Conservation (phyloP, 257 asterid genomes). For the Lycium barbarum region DNA sequence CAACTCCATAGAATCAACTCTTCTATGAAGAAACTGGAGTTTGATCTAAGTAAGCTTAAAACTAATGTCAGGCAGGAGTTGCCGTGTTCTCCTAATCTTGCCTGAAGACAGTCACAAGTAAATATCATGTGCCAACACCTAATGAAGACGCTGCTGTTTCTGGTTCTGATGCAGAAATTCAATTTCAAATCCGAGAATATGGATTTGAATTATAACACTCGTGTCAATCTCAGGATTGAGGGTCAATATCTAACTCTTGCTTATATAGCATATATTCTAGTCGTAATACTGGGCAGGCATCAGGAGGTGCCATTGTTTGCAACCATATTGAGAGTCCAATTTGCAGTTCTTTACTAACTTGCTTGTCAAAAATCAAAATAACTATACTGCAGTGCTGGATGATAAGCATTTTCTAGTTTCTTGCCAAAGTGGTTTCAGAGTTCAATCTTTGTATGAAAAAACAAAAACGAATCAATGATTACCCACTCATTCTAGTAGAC, state of each 20-base stretch:
- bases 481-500: too few relatives aligned
- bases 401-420: not conserved
- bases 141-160: not conserved
- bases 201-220: not conserved
- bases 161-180: not conserved
- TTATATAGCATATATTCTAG: not conserved
- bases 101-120: constrained; percentile 32
- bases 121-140: not conserved
- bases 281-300: not conserved
- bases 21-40: constrained; percentile 46
- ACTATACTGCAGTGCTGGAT: not conserved
- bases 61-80: constrained; percentile 29
- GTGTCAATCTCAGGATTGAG: not conserved
- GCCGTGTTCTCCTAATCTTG: constrained; percentile 21
- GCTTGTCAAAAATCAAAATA: too few relatives aligned
- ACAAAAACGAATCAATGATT: not conserved
- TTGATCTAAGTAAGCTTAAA: constrained; percentile 40
- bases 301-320: not conserved
- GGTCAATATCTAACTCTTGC: not conserved
- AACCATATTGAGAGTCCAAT: not conserved
- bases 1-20: constrained; percentile 50
- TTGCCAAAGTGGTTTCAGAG: not conserved
- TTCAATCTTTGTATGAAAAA: not conserved
- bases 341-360: not conserved
- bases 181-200: not conserved